Evolutionary conservation across 2,329 filamentous ascomycete genomes (phyloP).

Genomic region (Cercospora sojina): DNA sequence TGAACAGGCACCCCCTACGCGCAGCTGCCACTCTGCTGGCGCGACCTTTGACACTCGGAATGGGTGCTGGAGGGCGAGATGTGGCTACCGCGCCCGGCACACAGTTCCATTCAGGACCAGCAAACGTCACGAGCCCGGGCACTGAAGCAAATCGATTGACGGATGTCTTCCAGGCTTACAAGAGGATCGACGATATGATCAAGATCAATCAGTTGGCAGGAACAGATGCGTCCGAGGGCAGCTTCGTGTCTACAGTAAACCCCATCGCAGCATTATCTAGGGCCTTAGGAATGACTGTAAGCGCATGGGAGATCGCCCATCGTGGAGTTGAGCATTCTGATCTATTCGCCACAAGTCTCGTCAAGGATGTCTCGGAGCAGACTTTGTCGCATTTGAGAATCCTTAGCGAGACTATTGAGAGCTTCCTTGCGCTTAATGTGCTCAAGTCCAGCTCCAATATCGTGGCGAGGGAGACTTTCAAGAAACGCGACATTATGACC

Average conservation of each 20-base stretch:
- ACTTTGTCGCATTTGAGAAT: conserved; percentile 83
- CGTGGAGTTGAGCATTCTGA: conserved; percentile 68
- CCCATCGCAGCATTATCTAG: conserved; percentile 31
- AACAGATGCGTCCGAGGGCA: conserved; percentile 15
- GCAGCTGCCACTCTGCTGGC: conserved; percentile 19
- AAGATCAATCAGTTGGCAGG: conserved; percentile 48
- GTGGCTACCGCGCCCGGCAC: conserved; percentile 5
- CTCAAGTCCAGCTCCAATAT: conserved; percentile 56
- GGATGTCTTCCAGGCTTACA: conserved; percentile 55
- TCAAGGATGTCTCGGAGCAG: conserved; percentile 83
- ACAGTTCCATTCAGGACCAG: conserved; percentile 11
- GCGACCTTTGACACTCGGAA: conserved; percentile 21
- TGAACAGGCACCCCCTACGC: conserved; percentile 21
- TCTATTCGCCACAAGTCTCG: conserved; percentile 66
- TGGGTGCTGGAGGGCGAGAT: conserved; percentile 9
- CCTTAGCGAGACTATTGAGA: conserved; percentile 80
- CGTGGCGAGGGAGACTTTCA: conserved; percentile 29
- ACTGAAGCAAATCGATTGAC: conserved; percentile 19
- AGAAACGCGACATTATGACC: conserved; percentile 32
- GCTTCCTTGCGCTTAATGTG: conserved; percentile 76
- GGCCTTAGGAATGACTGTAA: conserved; percentile 77
- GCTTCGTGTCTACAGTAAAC: conserved; percentile 22
- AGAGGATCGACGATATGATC: conserved; percentile 56
- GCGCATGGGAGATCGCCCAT: conserved; percentile 86
- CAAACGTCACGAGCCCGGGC: conserved; percentile 7